These are phyloP conservation scores for Xylaria sp. DNA, from an alignment of 2,329 filamentous ascomycete genomes.

Conservation along the genomic window DNA sequence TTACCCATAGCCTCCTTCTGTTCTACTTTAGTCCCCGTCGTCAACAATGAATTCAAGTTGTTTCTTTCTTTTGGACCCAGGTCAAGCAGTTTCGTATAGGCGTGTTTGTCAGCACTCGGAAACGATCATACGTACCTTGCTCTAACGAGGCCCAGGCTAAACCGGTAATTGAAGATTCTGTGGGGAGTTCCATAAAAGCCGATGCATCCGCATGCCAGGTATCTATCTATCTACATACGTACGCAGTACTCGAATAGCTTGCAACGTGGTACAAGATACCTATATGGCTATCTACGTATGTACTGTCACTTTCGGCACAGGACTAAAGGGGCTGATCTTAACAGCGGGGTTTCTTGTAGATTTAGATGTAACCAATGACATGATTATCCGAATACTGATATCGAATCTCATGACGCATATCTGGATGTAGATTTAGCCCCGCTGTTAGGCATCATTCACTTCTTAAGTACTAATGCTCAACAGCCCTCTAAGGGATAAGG, in stretches of 20 bases:
- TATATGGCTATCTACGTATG: neutral
- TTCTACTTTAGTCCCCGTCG: neutral
- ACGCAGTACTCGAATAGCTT: neutral
- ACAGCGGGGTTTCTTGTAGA: no score
- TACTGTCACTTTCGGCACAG: no score
- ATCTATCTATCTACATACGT: neutral
- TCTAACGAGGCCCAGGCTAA: neutral
- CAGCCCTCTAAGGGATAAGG: neutral
- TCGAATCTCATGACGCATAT: no score
- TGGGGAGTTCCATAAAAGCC: neutral
- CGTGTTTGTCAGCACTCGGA: neutral
- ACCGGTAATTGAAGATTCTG: neutral
- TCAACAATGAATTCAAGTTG: neutral
- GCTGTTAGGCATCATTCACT: no score
- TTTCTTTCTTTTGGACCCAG: neutral
- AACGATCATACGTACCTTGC: neutral
- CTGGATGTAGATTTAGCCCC: no score
- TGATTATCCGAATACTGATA: no score
- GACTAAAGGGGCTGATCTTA: no score
- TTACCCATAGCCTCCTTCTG: constrained; percentile 28
- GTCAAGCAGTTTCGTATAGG: neutral
- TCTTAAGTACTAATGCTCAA: no score
- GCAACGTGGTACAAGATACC: neutral
- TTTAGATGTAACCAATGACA: no score
- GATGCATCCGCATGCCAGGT: neutral